These are phyloP conservation scores for Colletotrichum simmondsii DNA, from an alignment of 2,329 filamentous ascomycete genomes.

Conservation along the genomic window DNA sequence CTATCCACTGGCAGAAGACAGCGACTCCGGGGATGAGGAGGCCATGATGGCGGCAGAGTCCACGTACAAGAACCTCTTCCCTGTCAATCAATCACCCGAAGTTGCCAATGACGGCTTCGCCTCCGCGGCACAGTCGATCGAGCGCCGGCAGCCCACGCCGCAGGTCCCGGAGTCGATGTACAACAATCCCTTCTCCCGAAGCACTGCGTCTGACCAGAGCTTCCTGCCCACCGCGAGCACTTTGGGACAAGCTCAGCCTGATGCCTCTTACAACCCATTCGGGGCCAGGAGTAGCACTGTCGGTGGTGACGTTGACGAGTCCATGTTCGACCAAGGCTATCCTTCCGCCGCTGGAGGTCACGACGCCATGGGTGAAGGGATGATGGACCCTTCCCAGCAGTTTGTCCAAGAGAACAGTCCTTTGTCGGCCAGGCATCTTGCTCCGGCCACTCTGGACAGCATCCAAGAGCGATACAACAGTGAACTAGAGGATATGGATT, in stretches of 20 bases:
- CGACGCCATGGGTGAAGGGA: neutral
- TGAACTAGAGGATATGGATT: conserved; percentile 31
- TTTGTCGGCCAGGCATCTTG: neutral
- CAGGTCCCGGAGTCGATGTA: conserved; percentile 16
- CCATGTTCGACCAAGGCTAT: neutral
- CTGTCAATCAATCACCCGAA: neutral
- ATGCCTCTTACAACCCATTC: conserved; percentile 9
- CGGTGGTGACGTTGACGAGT: neutral
- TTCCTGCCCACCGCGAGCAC: conserved; percentile 19
- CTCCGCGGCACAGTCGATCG: neutral
- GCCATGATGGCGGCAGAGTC: neutral
- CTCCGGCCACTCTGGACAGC: conserved; percentile 5
- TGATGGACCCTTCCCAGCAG: neutral
- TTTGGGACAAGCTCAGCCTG: neutral
- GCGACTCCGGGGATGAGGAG: neutral
- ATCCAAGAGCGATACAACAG: conserved; percentile 33
- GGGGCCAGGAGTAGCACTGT: neutral
- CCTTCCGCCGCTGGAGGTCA: neutral
- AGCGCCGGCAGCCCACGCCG: conserved; percentile 22
- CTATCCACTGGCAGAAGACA: neutral
- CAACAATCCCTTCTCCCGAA: conserved; percentile 20
- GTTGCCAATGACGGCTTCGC: neutral
- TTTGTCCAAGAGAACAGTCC: conserved; percentile 15
- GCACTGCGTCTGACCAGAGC: neutral
- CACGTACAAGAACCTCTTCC: neutral